Percentiles rank a stretch among this genome's conserved stretches.
Conservation (phyloP, 2,329 filamentous ascomycete genomes). For the Ilyonectria robusta region DNA sequence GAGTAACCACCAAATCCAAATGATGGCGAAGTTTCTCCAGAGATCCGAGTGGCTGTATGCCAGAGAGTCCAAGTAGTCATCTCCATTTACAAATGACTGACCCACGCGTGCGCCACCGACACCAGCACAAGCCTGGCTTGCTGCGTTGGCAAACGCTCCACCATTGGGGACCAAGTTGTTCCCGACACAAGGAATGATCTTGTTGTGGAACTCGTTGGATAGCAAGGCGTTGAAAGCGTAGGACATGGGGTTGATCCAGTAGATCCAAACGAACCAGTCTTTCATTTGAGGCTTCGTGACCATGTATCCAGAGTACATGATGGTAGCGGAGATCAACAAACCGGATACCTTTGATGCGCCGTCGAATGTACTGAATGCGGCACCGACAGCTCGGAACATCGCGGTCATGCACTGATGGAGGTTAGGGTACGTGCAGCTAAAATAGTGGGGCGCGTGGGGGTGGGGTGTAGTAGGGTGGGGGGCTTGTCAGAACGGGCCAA, state of each 20-base stretch:
- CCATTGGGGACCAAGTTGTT: slow-evolving; percentile 66
- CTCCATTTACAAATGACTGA: slow-evolving; percentile 65
- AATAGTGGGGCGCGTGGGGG: background rate
- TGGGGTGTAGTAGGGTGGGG: background rate
- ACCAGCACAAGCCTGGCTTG: slow-evolving; percentile 69
- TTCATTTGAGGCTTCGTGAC: too few relatives aligned
- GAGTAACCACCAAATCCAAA: slow-evolving; percentile 75
- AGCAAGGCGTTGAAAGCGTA: slow-evolving; percentile 79
- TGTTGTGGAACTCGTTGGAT: slow-evolving; percentile 77
- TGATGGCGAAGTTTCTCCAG: slow-evolving; percentile 74
- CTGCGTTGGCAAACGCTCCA: slow-evolving; percentile 59
- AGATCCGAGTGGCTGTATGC: slow-evolving; percentile 67
- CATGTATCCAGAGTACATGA: slow-evolving; percentile 77
- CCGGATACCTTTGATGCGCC: slow-evolving; percentile 71
- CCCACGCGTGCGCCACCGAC: slow-evolving; percentile 69
- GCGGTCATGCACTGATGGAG: slow-evolving; percentile 66
- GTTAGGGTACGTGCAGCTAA: slow-evolving; percentile 19
- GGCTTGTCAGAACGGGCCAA: background rate
- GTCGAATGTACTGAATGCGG: slow-evolving; percentile 70
- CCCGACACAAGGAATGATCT: slow-evolving; percentile 66
- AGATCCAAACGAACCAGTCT: slow-evolving; percentile 76
- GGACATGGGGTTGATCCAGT: slow-evolving; percentile 76
- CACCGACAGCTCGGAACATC: slow-evolving; percentile 69
- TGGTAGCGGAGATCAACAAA: slow-evolving; percentile 62
- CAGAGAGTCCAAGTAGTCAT: slow-evolving; percentile 70